These are phyloP conservation scores for Dryas alaskensis DNA, from an alignment of 306 rosid genomes.

Conservation along the genomic window DNA sequence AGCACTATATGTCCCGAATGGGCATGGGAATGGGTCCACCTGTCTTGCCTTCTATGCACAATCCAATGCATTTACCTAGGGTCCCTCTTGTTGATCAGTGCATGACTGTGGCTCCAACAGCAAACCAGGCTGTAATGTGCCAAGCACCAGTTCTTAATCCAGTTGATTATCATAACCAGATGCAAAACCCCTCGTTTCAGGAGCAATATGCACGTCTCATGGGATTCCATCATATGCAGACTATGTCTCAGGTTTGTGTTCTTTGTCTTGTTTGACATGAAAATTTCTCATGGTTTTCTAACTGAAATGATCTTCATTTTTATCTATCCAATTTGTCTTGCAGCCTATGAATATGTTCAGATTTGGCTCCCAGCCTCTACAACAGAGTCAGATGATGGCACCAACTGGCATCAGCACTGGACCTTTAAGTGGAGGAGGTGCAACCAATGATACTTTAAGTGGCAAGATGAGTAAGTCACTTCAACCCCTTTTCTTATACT, in stretches of 20 bases:
- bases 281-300: background rate
- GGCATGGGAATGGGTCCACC: constrained; percentile 55
- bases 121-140: constrained; percentile 50
- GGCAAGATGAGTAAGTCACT: constrained; percentile 41
- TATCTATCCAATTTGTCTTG: constrained; percentile 18
- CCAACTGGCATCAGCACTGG: constrained; percentile 36
- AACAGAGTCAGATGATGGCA: constrained; percentile 48
- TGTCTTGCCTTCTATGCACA: constrained; percentile 52
- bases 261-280: constrained; percentile 12
- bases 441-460: constrained; percentile 36
- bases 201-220: constrained; percentile 66
- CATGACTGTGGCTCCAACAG: constrained; percentile 40
- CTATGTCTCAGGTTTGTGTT: constrained; percentile 55
- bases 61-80: constrained; percentile 50
- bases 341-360: constrained; percentile 60
- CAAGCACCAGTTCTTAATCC: constrained; percentile 54
- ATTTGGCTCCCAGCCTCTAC: constrained; percentile 50
- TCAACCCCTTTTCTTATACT: background rate
- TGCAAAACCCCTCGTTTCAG: constrained; percentile 56
- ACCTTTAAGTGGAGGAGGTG: constrained; percentile 41
- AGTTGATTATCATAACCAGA: constrained; percentile 55
- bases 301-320: background rate
- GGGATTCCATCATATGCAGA: constrained; percentile 73
- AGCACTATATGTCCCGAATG: constrained; percentile 61
- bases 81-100: constrained; percentile 47